These are phyloP conservation scores for Bryoglossum gracile DNA, from an alignment of 495 filamentous ascomycete genomes.

Conservation along the genomic window DNA sequence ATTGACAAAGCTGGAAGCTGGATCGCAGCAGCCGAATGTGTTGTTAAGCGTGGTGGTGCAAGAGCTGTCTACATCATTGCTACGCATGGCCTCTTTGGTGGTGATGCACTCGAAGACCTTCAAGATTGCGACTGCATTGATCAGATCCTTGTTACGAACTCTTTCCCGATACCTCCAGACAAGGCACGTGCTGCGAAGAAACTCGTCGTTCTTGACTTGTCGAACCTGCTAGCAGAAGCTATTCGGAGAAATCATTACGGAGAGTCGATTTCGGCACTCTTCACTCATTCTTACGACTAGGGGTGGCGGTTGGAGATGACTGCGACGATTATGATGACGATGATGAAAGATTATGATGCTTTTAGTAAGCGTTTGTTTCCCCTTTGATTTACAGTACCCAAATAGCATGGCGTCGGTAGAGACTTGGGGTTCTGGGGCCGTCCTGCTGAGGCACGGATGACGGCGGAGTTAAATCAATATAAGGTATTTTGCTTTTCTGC, in stretches of 20 bases:
- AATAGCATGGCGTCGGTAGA: conserved; percentile 25
- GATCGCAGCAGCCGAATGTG: conserved; percentile 98
- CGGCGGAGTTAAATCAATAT: background rate
- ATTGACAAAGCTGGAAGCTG: conserved; percentile 95
- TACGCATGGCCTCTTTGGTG: conserved; percentile 90
- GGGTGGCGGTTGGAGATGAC: no score
- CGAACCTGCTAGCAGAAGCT: conserved; percentile 79
- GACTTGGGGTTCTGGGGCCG: background rate
- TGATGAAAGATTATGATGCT: conserved; percentile 9
- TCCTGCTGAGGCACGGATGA: background rate
- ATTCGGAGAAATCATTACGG: conserved; percentile 93
- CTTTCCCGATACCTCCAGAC: conserved; percentile 77
- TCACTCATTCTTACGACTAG: conserved; percentile 63
- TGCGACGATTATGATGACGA: conserved; percentile 12
- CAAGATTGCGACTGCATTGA: conserved; percentile 88
- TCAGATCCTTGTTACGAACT: conserved; percentile 90
- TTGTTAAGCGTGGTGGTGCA: conserved; percentile 84
- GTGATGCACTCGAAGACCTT: conserved; percentile 83
- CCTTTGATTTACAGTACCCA: conserved; percentile 15
- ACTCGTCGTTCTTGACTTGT: conserved; percentile 81
- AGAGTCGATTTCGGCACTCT: conserved; percentile 79
- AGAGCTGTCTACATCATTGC: conserved; percentile 97
- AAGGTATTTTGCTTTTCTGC: background rate
- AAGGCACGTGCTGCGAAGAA: conserved; percentile 67
- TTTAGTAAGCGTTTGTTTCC: background rate